Conservation (phyloP, 2,329 filamentous ascomycete genomes). For the Chaetomiaceae sp. region DNA sequence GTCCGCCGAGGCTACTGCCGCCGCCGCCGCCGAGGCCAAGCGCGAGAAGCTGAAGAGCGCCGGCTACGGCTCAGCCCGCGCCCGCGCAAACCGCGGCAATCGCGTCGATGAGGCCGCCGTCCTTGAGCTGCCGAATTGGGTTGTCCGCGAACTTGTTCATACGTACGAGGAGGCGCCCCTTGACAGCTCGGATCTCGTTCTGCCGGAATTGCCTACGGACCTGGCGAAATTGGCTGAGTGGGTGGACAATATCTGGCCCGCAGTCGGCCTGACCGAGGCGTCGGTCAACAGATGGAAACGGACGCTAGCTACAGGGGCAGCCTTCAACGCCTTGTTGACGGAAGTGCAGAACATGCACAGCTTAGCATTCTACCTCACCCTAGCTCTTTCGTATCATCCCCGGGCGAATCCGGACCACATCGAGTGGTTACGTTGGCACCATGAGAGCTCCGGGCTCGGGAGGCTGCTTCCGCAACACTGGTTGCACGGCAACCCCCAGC, state of each 20-base stretch:
- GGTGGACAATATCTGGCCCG: not conserved
- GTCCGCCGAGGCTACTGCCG: not conserved
- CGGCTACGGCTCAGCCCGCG: slow-evolving; percentile 20
- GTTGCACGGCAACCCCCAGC: no score
- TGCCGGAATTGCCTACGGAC: slow-evolving; percentile 14
- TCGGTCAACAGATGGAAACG: slow-evolving; percentile 11
- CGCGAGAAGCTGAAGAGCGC: slow-evolving; percentile 17
- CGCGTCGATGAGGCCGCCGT: slow-evolving; percentile 18
- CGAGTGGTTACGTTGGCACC: slow-evolving; percentile 14
- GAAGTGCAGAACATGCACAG: slow-evolving; percentile 7
- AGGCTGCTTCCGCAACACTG: slow-evolving; percentile 17
- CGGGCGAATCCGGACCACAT: slow-evolving; percentile 8
- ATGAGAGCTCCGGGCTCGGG: not conserved
- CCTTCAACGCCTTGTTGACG: no score
- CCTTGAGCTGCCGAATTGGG: slow-evolving; percentile 17
- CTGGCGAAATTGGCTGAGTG: slow-evolving; percentile 9
- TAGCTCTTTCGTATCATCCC: slow-evolving; percentile 12
- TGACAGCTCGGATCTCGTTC: slow-evolving; percentile 6
- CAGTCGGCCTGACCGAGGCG: slow-evolving; percentile 5
- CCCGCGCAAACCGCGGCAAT: slow-evolving; percentile 16
- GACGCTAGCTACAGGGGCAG: no score
- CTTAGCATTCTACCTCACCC: slow-evolving; percentile 13
- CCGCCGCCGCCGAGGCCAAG: slow-evolving; percentile 9
- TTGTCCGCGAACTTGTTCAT: slow-evolving; percentile 18
- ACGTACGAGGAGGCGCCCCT: slow-evolving; percentile 20